Percentiles rank a stretch among this genome's conserved stretches.
These are phyloP conservation scores for Cyberlindnera meyerae DNA, from an alignment of 805 yeast species.

Conservation along the genomic window DNA sequence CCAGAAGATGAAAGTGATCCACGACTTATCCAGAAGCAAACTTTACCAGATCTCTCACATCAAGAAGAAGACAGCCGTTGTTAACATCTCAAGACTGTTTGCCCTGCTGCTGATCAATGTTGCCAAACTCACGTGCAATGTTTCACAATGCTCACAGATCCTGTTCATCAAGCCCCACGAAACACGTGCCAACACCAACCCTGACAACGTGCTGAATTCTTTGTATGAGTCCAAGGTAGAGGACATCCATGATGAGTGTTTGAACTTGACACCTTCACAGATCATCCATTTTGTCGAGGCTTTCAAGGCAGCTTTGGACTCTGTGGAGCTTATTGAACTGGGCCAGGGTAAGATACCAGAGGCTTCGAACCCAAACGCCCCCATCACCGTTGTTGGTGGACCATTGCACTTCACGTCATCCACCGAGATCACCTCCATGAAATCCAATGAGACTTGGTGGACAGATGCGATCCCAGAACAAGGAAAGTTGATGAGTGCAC, in stretches of 20 bases:
- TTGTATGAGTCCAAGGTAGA: constrained; percentile 22
- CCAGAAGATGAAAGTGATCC: constrained; percentile 23
- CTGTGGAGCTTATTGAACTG: constrained; percentile 33
- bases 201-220: constrained; percentile 26
- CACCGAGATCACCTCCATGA: constrained; percentile 19
- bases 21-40: constrained; percentile 13
- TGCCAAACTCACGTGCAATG: constrained; percentile 27
- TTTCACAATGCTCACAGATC: constrained; percentile 29
- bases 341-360: constrained; percentile 36
- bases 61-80: constrained; percentile 27
- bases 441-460: constrained; percentile 25
- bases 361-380: constrained; percentile 11
- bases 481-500: constrained; percentile 20
- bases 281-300: constrained; percentile 31
- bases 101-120: constrained; percentile 30
- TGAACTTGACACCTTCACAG: constrained; percentile 19
- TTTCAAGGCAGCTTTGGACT: constrained; percentile 28
- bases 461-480: constrained; percentile 20
- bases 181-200: constrained; percentile 22
- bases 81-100: constrained; percentile 33
- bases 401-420: constrained; percentile 27
- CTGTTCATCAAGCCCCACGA: constrained; percentile 34
- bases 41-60: constrained; percentile 24
- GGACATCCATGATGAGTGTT: constrained; percentile 14
- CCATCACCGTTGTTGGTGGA: constrained; percentile 27